A percentile compares a stretch with the other conserved stretches of the same genome.
Evolutionary conservation across 2,329 filamentous ascomycete species (phyloP).

Genomic region (Fusarium gaditjirri): DNA sequence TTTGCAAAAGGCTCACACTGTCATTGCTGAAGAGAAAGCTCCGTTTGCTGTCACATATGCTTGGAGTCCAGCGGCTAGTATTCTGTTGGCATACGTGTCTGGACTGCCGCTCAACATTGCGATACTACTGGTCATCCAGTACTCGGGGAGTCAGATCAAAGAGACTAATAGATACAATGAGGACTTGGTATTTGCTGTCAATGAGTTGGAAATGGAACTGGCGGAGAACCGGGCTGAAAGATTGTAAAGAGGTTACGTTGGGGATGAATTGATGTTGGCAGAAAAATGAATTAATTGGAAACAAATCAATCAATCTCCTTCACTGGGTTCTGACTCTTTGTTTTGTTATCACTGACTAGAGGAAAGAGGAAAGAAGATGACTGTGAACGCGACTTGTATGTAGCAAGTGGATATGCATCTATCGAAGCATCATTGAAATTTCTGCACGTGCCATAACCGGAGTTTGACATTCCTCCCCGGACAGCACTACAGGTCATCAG

Average conservation of each 20-base stretch:
- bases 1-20: not conserved
- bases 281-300: rapidly evolving
- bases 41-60: not conserved
- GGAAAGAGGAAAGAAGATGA: not conserved
- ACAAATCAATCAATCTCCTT: too few relatives aligned
- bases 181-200: not conserved
- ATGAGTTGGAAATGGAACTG: not conserved
- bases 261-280: not conserved
- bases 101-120: not conserved
- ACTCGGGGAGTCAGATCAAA: not conserved
- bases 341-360: not conserved
- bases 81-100: not conserved
- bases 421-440: not conserved
- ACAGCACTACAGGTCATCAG: not conserved
- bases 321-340: not conserved
- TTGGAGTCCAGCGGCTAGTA: not conserved
- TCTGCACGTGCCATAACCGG: conserved; percentile 8
- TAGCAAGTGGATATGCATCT: not conserved
- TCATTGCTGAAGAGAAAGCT: not conserved
- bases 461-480: conserved; percentile 31
- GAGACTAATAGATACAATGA: not conserved
- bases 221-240: not conserved
- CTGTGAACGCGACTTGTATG: not conserved
- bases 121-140: not conserved
- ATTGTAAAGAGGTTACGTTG: not conserved